Percentiles rank a stretch among this genome's conserved stretches.
Evolutionary conservation across 768 basidiomycete genomes (phyloP).

Genomic region (Boletus tylopilopsis): DNA sequence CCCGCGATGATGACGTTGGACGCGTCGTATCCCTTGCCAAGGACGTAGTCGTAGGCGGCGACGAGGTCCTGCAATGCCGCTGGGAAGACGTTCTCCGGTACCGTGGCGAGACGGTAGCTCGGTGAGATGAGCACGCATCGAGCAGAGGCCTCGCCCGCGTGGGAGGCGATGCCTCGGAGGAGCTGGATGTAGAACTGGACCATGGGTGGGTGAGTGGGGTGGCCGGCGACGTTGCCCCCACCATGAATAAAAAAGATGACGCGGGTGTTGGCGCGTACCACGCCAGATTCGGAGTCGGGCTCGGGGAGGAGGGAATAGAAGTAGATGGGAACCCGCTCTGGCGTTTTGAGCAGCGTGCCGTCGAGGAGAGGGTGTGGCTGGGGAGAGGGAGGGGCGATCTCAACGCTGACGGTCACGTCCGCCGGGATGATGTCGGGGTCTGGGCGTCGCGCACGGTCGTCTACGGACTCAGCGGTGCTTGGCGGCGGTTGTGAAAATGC

Average conservation of each 20-base stretch:
- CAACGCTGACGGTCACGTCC: constrained; percentile 11
- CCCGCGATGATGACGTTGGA: constrained; percentile 22
- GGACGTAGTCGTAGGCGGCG: constrained; percentile 25
- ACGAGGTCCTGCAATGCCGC: constrained; percentile 21
- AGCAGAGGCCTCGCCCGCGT: background rate
- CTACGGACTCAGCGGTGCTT: constrained; percentile 7
- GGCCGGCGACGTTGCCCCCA: constrained; percentile 16
- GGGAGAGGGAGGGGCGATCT: constrained; percentile 15
- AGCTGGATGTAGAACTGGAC: constrained; percentile 3
- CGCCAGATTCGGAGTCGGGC: background rate
- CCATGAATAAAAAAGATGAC: constrained; percentile 26
- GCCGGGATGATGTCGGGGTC: background rate
- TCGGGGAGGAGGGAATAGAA: constrained; percentile 12
- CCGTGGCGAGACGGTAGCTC: constrained; percentile 23
- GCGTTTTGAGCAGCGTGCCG: constrained; percentile 1
- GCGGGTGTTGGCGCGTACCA: background rate
- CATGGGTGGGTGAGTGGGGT: constrained; percentile 10
- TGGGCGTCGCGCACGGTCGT: constrained; percentile 10
- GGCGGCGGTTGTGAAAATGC: background rate
- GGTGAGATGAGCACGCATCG: constrained; percentile 18
- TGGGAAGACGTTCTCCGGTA: constrained; percentile 22
- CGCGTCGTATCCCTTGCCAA: constrained; percentile 19
- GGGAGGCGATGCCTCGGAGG: constrained; percentile 7
- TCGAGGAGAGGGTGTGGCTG: constrained; percentile 1
- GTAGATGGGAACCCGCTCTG: constrained; percentile 21